Conservation (phyloP, 768 basidiomycete genomes). For the Rhodotorula diobovata region DNA sequence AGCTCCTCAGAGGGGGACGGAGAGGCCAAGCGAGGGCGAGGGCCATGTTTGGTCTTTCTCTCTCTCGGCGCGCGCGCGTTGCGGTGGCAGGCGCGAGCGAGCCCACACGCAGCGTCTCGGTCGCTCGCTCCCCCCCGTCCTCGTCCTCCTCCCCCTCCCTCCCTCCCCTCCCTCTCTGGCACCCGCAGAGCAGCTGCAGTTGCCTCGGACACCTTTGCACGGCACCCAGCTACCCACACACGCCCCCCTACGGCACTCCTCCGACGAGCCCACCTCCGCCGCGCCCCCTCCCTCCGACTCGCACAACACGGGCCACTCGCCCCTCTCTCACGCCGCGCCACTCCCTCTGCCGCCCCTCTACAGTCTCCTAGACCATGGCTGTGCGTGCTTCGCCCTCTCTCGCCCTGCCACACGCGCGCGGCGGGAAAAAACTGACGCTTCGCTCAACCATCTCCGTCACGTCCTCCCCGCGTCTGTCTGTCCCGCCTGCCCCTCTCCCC, state of each 20-base stretch:
- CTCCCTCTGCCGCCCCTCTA: not conserved
- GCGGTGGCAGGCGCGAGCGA: not conserved
- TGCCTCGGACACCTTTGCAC: not conserved
- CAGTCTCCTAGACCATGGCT: not conserved
- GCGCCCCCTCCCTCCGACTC: not conserved
- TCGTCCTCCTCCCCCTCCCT: not conserved
- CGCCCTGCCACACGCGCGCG: not conserved
- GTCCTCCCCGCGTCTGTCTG: not conserved
- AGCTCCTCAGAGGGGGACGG: too few relatives aligned
- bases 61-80: too few relatives aligned
- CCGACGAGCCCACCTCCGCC: not conserved
- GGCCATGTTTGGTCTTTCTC: too few relatives aligned
- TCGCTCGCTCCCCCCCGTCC: too few relatives aligned
- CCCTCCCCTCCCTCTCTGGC: too few relatives aligned
- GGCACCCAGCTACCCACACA: not conserved
- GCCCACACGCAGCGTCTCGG: not conserved
- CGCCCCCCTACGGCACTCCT: not conserved
- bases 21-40: too few relatives aligned
- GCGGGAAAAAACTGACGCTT: not conserved
- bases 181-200: too few relatives aligned
- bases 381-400: not conserved
- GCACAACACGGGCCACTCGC: not conserved
- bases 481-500: not conserved
- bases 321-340: not conserved
- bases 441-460: slow-evolving; percentile 12